Base-by-base conservation (phyloP, 2,329 filamentous ascomycete species). In the Ascochyta clinopodiicola region DNA sequence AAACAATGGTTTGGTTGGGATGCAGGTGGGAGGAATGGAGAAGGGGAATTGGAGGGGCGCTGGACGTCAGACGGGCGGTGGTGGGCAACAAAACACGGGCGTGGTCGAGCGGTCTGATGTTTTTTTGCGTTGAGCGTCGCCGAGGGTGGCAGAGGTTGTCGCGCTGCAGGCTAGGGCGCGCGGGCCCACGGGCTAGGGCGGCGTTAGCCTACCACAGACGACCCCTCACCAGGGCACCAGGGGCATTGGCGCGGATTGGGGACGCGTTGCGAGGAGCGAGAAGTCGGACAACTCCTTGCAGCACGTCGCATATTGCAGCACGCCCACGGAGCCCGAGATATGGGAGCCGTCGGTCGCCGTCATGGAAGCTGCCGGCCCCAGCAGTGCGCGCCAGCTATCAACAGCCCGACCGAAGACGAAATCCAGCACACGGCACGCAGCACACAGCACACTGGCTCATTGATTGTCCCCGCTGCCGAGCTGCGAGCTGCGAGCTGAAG, bases 71-170 rank as follows among this genome's bases (percentile, higher is more conserved):
- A 62, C 64, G 57, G 60, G 56, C 56, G 49, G 44, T 49, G 57
- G 59, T 56, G 5, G 9, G 7, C 4, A 5, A 31, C 4, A 4
- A 4, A 10, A 10, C 29, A 31, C 9, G 25, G 12, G 4, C 60
- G 59, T 61, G 54, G 59, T 61, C 59, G 52, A 45, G 71, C 71
- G 71, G 72, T 74, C 69, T 73, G 69, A 61, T 71, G 65, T 70
- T 74, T 73, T 72, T 55, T 70, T 70, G 48, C 62, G 64, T 65
- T 56, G 52, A 63, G 71, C 70, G 66, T 49, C 67, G 68, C 68
- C 59, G 59, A 61, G 62, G 56, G 58, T 60, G 56, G 61, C 54
- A 59, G 64, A 24, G 59, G 60, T 62, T 61, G 63, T 19, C 50
- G 62, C 34, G 44, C 56, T 53, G 63, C 65, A 60, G 54, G 59